Evolutionary conservation across 2,329 filamentous ascomycete genomes (phyloP), one percentile per base, ranked within the genome.

Genomic region (Pezicula carpinea): DNA sequence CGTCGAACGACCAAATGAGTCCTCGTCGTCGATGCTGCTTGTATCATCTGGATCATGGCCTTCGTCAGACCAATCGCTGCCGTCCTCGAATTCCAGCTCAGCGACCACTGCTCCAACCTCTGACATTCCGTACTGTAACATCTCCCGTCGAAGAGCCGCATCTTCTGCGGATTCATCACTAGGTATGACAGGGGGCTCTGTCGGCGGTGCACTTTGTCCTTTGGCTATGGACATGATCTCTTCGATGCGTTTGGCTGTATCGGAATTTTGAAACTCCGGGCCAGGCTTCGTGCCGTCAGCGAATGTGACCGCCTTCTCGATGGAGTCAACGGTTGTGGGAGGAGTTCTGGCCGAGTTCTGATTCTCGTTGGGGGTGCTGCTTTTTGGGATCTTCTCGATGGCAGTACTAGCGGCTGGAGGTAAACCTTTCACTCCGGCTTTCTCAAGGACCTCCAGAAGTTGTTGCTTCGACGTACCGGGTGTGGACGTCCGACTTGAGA

Each of bases 81-180:
- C 79, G 50, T 91, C 84, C 52, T 95, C 89, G 2, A 97, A 67
- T 48, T 95, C 81, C 39, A 99, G 77, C 67, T 97, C 90, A 14
- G 93, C 93, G 14, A 99, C 93, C 3, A 99, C 87, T 32, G 89
- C 82, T 4, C 90, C 89, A 48, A 99, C 84, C 65, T 97, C 92
- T 38, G 85, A 84, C 66, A 96, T 72, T 51, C 88, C 85, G 62
- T 97, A 99, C 53, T 87, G 78, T 6, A 97, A 75, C 91, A 99
- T 97, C 60, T 96, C 84, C 48, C 84, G 80, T 5, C 93, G 83
- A 19, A 96, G 67, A 26, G 77, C 77, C 4, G 89, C 87, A 53
- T 96, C 92, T 54, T 95, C 90, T 11, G 79, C 73, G 0, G 85
- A 80, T 58, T 99, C 93, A 43, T 87, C 77, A 1, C 83, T 76